These are phyloP conservation scores for Deinandra increscens DNA, from an alignment of 129 eudicot genomes.

Conservation along the genomic window DNA sequence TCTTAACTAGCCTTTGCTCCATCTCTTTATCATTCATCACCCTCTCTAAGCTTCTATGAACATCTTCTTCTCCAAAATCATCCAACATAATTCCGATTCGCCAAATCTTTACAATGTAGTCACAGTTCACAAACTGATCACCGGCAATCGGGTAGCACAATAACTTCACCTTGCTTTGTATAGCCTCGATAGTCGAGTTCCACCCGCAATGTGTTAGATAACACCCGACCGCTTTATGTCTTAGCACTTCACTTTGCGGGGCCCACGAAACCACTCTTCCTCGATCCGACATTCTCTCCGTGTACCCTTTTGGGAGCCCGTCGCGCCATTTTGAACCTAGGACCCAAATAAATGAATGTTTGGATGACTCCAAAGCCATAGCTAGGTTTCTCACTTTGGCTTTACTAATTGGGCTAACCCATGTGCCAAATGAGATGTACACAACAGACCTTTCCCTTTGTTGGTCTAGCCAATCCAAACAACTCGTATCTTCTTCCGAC, in stretches of 20 bases:
- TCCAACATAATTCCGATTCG: conserved; percentile 50
- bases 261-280: conserved; percentile 83
- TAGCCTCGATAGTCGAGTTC: conserved; percentile 82
- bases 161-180: conserved; percentile 57
- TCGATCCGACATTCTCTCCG: conserved; percentile 27
- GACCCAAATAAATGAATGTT: conserved; percentile 73
- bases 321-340: conserved; percentile 60
- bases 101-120: conserved; percentile 67
- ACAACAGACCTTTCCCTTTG: conserved; percentile 49
- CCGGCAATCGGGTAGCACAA: conserved; percentile 85
- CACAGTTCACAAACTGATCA: conserved; percentile 76
- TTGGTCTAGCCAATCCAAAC: conserved; percentile 57
- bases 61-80: conserved; percentile 40
- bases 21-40: conserved; percentile 46
- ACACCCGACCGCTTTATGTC: conserved; percentile 63
- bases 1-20: conserved; percentile 32
- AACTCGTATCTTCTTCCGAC: conserved; percentile 47
- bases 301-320: conserved; percentile 58
- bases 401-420: conserved; percentile 78
- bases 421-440: conserved; percentile 78
- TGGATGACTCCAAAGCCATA: conserved; percentile 49
- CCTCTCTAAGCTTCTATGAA: conserved; percentile 35
- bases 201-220: conserved; percentile 89
- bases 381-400: conserved; percentile 57
- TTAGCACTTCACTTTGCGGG: conserved; percentile 72